Percentiles rank a stretch among this genome's conserved stretches.
Evolutionary conservation across 441 rosid species (phyloP).

Genomic region (Pelargonium citronellum): DNA sequence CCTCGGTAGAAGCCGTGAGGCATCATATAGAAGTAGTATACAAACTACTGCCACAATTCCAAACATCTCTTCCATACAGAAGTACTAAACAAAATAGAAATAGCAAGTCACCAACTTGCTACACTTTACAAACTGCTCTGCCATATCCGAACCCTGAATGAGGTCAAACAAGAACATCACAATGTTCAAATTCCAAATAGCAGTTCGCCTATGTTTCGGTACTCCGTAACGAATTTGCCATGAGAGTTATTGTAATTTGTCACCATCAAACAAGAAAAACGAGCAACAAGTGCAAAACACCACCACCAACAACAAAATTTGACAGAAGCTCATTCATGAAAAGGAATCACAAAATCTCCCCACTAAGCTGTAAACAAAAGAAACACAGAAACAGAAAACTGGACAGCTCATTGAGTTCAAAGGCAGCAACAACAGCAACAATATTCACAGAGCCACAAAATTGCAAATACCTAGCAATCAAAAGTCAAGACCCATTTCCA

Average conservation of each 20-base stretch:
- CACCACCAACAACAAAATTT: neutral
- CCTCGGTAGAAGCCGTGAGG: neutral
- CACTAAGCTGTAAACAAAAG: neutral
- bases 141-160: neutral
- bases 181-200: neutral
- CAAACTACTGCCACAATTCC: neutral
- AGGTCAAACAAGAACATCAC: neutral
- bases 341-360: neutral
- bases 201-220: neutral
- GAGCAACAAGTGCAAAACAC: neutral
- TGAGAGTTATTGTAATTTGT: neutral
- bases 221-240: neutral
- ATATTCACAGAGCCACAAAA: neutral
- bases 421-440: neutral
- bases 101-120: slow-evolving; percentile 1
- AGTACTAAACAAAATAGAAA: neutral
- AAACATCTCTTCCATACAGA: neutral
- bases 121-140: neutral
- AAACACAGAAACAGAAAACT: neutral
- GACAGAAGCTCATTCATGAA: neutral
- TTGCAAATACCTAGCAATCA: neutral
- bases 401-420: neutral
- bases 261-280: neutral
- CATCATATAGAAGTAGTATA: neutral
- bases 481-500: neutral